Percentiles rank a stretch among this genome's conserved stretches.
phyloP scores from a whole-genome alignment of 2,329 filamentous ascomycete species.

The Colletotrichum sp. region DNA sequence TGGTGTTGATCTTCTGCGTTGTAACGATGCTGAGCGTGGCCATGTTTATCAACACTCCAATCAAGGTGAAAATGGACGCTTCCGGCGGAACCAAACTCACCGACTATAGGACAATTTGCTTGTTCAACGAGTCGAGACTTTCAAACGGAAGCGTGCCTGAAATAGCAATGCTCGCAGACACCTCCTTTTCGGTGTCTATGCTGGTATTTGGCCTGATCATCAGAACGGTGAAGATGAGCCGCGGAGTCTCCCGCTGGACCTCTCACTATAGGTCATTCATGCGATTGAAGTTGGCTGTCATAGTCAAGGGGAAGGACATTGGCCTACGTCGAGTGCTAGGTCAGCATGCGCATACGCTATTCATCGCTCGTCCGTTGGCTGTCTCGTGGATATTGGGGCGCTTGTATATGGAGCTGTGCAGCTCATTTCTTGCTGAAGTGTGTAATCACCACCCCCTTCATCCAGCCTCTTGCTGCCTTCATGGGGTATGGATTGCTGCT shows the following conservation, averaged over 20 bases:
- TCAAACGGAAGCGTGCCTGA: not conserved
- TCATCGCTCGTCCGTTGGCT: not conserved
- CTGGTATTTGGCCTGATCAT: not conserved
- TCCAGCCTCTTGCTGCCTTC: rapidly evolving
- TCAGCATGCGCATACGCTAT: not conserved
- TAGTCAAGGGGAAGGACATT: not conserved
- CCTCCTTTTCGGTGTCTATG: not conserved
- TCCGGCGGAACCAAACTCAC: not conserved
- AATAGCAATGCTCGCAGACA: not conserved
- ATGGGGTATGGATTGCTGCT: rapidly evolving
- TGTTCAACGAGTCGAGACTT: not conserved
- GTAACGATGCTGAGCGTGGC: not conserved
- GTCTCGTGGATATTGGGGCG: not conserved
- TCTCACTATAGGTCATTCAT: rapidly evolving
- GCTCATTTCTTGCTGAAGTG: not conserved
- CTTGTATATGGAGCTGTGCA: not conserved
- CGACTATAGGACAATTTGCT: not conserved
- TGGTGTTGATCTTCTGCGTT: not conserved
- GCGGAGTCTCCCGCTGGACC: not conserved
- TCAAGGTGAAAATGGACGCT: not conserved
- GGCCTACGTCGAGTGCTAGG: not conserved
- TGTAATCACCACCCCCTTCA: not conserved
- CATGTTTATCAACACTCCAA: not conserved
- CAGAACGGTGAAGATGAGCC: not conserved
- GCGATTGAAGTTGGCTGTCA: not conserved